Conservation (phyloP, 2,329 filamentous ascomycete genomes). For the Cladosporium sp. region DNA sequence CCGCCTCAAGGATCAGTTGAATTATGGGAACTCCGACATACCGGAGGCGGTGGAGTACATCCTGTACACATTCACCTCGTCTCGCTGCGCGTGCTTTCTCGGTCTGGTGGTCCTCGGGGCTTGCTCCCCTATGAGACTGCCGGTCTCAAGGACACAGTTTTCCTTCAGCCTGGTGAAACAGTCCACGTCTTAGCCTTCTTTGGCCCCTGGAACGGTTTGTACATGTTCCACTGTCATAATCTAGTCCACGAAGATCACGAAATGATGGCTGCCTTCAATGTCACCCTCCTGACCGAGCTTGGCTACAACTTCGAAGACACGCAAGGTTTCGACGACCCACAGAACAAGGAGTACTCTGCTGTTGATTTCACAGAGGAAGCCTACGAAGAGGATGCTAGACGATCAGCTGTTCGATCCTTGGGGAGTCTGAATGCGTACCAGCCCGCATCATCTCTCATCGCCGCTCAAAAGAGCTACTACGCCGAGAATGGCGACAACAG, state of each 20-base stretch:
- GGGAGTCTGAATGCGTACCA: conserved; percentile 25
- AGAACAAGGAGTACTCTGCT: conserved; percentile 19
- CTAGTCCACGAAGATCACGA: conserved; percentile 44
- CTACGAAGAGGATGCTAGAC: conserved; percentile 21
- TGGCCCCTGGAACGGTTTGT: conserved; percentile 51
- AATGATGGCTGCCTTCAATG: conserved; percentile 44
- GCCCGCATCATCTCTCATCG: conserved; percentile 18
- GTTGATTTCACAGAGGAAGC: conserved; percentile 23
- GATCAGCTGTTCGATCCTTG: conserved; percentile 21
- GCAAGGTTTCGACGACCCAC: conserved; percentile 20
- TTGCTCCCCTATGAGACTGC: conserved; percentile 52
- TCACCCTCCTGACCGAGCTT: conserved; percentile 33
- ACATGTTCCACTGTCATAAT: conserved; percentile 44
- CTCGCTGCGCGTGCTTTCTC: conserved; percentile 52
- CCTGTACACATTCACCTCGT: conserved; percentile 57
- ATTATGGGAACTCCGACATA: conserved; percentile 50
- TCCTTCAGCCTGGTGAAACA: conserved; percentile 49
- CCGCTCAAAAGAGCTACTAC: conserved; percentile 25
- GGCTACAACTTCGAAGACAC: conserved; percentile 26
- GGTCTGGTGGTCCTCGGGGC: conserved; percentile 41
- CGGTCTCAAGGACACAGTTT: conserved; percentile 56
- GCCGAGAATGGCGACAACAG: conserved; percentile 23
- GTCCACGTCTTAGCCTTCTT: conserved; percentile 50
- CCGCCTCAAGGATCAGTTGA: conserved; percentile 46
- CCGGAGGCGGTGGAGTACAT: conserved; percentile 48